These are phyloP conservation scores for Dispira simplex DNA, from an alignment of 192 early-diverging fungal genomes.

Conservation along the genomic window DNA sequence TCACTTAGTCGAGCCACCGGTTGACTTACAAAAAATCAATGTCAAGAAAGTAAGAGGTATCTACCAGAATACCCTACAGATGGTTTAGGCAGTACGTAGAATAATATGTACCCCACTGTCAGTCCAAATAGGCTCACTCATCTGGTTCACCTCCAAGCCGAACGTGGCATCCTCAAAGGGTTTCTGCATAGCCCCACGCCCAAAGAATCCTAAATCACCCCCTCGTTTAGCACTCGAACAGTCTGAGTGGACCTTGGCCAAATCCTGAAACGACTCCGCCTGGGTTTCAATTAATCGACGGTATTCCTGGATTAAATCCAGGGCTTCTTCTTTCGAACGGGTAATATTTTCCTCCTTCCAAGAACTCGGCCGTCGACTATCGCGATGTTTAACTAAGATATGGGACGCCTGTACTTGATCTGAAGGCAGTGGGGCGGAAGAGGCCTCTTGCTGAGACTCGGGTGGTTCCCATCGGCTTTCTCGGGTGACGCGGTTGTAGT, in stretches of 20 bases:
- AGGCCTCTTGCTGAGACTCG: conserved; percentile 14
- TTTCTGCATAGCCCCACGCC: conserved; percentile 78
- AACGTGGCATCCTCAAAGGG: conserved; percentile 83
- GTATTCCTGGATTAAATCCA: conserved; percentile 46
- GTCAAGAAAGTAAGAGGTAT: too few species aligned
- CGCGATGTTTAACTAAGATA: conserved; percentile 78
- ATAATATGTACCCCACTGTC: conserved; percentile 93
- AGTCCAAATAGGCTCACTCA: conserved; percentile 65
- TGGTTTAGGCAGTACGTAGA: conserved; percentile 58
- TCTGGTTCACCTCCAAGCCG: conserved; percentile 66
- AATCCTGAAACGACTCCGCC: conserved; percentile 40
- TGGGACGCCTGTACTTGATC: conserved; percentile 67
- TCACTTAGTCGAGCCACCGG: too few species aligned
- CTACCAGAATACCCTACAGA: not conserved
- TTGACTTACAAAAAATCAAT: too few species aligned
- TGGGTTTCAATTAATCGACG: conserved; percentile 44
- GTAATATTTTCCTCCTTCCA: conserved; percentile 88
- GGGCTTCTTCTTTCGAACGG: conserved; percentile 80
- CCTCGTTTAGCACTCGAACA: conserved; percentile 80
- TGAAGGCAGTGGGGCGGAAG: not conserved
- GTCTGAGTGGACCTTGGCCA: conserved; percentile 72
- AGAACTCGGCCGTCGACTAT: conserved; percentile 71
- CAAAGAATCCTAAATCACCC: conserved; percentile 85
- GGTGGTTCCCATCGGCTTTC: conserved; percentile 70
- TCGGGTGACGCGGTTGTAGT: conserved; percentile 54